Percentiles rank a stretch among this genome's conserved stretches.
Evolutionary conservation across 169 alveolate genomes (phyloP).

Genomic region (Eimeria acervulina): DNA sequence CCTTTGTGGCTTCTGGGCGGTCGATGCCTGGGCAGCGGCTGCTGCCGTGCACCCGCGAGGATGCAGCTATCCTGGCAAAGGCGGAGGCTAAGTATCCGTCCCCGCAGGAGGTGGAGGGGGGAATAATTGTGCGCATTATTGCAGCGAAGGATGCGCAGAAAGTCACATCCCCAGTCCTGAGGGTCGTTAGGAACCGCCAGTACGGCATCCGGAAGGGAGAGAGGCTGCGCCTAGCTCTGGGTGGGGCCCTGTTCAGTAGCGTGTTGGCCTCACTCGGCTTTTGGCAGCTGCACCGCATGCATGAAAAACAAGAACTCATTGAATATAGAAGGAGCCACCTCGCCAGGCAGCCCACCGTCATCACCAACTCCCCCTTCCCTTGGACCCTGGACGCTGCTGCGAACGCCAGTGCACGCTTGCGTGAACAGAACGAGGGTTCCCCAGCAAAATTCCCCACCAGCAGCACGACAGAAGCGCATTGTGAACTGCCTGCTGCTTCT

Average conservation of each 20-base stretch:
- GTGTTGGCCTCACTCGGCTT: constrained; percentile 87
- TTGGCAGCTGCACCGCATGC: constrained; percentile 91
- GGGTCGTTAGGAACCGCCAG: constrained; percentile 88
- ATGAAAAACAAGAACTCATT: constrained; percentile 88
- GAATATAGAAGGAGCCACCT: constrained; percentile 86
- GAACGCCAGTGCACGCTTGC: background rate
- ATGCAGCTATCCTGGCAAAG: constrained; percentile 84
- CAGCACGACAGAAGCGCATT: background rate
- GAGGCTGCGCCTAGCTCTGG: constrained; percentile 87
- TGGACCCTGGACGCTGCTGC: constrained; percentile 75
- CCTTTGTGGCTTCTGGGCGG: constrained; percentile 75
- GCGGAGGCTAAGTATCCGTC: constrained; percentile 85
- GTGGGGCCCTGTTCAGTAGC: constrained; percentile 79
- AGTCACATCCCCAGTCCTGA: constrained; percentile 90
- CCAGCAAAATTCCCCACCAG: background rate
- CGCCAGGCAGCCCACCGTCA: constrained; percentile 80
- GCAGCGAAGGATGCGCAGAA: constrained; percentile 84
- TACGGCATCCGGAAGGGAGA: constrained; percentile 93
- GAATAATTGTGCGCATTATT: constrained; percentile 90
- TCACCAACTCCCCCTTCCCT: constrained; percentile 78
- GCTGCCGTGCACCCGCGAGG: constrained; percentile 85
- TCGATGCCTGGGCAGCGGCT: constrained; percentile 87
- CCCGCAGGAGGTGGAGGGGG: constrained; percentile 91
- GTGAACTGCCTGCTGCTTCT: background rate
- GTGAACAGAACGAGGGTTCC: background rate